phyloP scores from a whole-genome alignment of 257 asterid genomes.

The Solanum chilense region DNA sequence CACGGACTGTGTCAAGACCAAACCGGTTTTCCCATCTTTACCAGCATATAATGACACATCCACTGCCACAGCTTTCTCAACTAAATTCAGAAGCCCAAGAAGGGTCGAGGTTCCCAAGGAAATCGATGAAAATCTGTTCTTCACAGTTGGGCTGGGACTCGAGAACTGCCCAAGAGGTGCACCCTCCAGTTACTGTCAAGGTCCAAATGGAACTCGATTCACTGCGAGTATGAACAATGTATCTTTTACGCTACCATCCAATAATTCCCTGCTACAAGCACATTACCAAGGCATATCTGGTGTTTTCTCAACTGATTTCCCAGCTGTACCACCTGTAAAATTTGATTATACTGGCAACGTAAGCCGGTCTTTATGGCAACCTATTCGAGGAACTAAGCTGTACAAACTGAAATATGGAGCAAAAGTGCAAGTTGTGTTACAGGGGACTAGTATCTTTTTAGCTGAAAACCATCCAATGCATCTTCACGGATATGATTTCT shows the following conservation, averaged over 20 bases:
- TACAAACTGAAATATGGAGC: constrained; percentile 65
- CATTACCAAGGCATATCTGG: constrained; percentile 63
- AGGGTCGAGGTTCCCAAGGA: constrained; percentile 46
- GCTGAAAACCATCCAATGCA: constrained; percentile 94
- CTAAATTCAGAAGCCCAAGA: constrained; percentile 56
- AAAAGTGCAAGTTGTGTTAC: constrained; percentile 67
- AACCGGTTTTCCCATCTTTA: constrained; percentile 37
- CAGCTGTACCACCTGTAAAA: constrained; percentile 42
- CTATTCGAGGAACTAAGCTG: constrained; percentile 42
- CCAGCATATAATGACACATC: constrained; percentile 79
- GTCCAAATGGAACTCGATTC: constrained; percentile 82
- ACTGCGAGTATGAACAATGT: constrained; percentile 88
- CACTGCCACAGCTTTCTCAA: constrained; percentile 69
- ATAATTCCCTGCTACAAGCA: constrained; percentile 65
- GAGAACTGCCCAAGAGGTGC: constrained; percentile 47
- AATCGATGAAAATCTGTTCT: constrained; percentile 56
- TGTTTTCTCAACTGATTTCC: constrained; percentile 75
- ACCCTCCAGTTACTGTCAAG: constrained; percentile 48
- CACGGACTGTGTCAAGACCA: constrained; percentile 18
- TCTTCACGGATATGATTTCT: constrained; percentile 88
- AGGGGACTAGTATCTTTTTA: constrained; percentile 73
- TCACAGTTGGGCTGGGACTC: constrained; percentile 81
- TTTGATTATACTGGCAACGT: constrained; percentile 86
- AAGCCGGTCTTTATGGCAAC: constrained; percentile 71
- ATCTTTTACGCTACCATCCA: constrained; percentile 75